phyloP scores from a whole-genome alignment of 441 rosid species.

The Sinapis alba region DNA sequence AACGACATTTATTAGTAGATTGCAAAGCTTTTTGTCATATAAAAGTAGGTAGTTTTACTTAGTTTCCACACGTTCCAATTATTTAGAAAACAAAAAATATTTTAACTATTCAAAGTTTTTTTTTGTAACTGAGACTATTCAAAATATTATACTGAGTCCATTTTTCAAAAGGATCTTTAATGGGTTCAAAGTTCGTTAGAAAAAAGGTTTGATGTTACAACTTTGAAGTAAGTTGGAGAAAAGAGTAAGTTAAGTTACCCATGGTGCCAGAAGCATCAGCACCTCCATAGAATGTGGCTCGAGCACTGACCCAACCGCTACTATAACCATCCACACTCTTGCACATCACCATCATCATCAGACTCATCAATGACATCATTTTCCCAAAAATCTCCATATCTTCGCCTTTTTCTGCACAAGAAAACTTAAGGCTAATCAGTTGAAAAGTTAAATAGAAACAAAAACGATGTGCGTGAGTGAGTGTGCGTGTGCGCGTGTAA shows the following conservation, averaged over 20 bases:
- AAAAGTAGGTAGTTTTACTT: not conserved
- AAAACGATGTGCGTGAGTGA: not conserved
- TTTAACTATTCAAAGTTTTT: not conserved
- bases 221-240: not conserved
- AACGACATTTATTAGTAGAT: not conserved
- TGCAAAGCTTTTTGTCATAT: not conserved
- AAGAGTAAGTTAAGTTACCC: slow-evolving; percentile 50
- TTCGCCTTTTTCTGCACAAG: slow-evolving; percentile 9
- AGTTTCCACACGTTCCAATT: not conserved
- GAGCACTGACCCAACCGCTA: slow-evolving; percentile 76
- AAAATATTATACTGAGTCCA: not conserved
- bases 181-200: not conserved
- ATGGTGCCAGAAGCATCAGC: slow-evolving; percentile 97
- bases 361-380: slow-evolving; percentile 22
- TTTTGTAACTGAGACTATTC: too few relatives aligned
- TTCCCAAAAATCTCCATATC: slow-evolving; percentile 27
- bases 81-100: not conserved
- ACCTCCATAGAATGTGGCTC: slow-evolving; percentile 95
- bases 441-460: not conserved
- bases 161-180: not conserved
- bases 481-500: not conserved
- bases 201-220: not conserved
- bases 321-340: slow-evolving; percentile 36
- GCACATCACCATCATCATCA: slow-evolving; percentile 33
- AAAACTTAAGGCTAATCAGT: not conserved